These are phyloP conservation scores for Trifolium dubium DNA, from an alignment of 306 rosid genomes.

Conservation along the genomic window DNA sequence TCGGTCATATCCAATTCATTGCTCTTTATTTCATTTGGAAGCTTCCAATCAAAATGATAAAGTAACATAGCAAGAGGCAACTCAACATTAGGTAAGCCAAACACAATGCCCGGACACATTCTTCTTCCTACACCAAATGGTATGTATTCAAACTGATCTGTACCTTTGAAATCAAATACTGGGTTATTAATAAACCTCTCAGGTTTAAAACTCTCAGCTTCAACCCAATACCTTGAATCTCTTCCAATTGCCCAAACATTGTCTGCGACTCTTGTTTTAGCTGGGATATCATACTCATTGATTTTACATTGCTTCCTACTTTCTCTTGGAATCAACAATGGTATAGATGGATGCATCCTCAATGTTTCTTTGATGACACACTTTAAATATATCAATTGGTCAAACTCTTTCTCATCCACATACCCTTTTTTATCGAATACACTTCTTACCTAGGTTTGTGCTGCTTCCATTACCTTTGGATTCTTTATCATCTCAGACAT, in stretches of 20 bases:
- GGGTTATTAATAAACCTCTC: not conserved
- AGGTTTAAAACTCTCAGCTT: not conserved
- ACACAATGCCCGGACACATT: not conserved
- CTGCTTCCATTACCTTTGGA: constrained; percentile 45
- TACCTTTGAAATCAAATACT: not conserved
- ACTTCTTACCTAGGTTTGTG: constrained; percentile 47
- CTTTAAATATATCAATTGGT: constrained; percentile 40
- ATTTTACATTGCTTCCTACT: constrained; percentile 30
- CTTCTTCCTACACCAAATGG: constrained; percentile 20
- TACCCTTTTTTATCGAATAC: constrained; percentile 28
- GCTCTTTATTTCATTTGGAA: not conserved
- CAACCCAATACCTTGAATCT: constrained; percentile 4
- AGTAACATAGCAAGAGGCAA: not conserved
- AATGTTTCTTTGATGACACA: not conserved
- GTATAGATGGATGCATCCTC: not conserved
- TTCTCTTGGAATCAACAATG: constrained; percentile 7
- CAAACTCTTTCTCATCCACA: constrained; percentile 33
- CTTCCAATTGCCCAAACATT: not conserved
- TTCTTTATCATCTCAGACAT: constrained; percentile 52
- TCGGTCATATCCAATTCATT: not conserved
- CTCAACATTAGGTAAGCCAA: not conserved
- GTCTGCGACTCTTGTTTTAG: not conserved
- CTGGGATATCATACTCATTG: not conserved
- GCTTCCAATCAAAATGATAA: constrained; percentile 11
- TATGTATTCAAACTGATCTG: not conserved